Percentiles rank a stretch among this genome's conserved stretches.
phyloP scores from a whole-genome alignment of 2,329 filamentous ascomycete species.

The Trichoderma endophyticum region DNA sequence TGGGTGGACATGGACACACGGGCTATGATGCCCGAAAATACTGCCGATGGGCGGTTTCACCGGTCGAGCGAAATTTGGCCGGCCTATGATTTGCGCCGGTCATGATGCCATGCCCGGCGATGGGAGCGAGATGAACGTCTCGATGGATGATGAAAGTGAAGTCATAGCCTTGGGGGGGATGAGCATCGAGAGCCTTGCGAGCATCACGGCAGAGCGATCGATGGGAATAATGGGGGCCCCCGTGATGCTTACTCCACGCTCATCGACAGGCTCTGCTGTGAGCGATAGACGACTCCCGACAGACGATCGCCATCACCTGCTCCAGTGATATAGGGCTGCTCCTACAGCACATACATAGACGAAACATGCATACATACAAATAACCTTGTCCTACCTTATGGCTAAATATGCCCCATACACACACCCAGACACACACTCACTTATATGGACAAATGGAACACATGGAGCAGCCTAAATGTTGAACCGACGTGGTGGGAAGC shows the following conservation, averaged over 20 bases:
- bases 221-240: neutral
- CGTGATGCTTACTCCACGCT: neutral
- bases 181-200: neutral
- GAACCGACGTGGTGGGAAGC: slow-evolving; percentile 5
- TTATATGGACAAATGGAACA: neutral
- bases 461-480: neutral
- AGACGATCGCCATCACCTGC: slow-evolving; percentile 6
- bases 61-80: neutral
- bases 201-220: neutral
- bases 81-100: neutral
- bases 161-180: neutral
- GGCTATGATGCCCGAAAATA: neutral
- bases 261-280: neutral
- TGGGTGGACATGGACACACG: neutral
- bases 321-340: neutral
- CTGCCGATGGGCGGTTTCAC: neutral
- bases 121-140: neutral
- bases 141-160: slow-evolving; percentile 6
- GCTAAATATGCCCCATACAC: neutral
- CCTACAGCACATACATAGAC: neutral
- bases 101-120: neutral
- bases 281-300: neutral
- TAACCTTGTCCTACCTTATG: neutral
- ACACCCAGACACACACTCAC: neutral
- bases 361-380: neutral